Percentiles rank a stretch among this genome's conserved stretches.
phyloP scores from a whole-genome alignment of 192 early-diverging fungal species.

The Coemansia sp. region DNA sequence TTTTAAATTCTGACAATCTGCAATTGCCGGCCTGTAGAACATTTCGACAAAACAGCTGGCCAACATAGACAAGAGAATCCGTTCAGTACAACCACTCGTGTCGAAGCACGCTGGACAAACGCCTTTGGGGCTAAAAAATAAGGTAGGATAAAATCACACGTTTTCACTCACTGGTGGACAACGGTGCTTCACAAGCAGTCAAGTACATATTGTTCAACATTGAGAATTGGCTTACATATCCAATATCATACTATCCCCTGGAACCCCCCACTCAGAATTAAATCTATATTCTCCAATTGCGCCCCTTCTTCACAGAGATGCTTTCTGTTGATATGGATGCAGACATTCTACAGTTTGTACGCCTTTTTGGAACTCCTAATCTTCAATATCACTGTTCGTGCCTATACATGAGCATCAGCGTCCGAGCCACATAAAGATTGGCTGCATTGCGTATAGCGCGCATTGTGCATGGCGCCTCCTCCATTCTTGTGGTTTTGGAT shows the following conservation, averaged over 20 bases:
- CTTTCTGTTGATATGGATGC: not conserved
- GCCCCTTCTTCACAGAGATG: not conserved
- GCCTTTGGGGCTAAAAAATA: not conserved
- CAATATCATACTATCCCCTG: too few species aligned
- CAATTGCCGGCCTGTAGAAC: not conserved
- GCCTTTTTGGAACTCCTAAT: not conserved
- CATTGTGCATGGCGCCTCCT: not conserved
- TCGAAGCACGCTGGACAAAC: not conserved
- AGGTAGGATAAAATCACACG: not conserved
- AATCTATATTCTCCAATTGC: not conserved
- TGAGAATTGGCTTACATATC: too few species aligned
- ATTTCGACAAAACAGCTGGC: not conserved
- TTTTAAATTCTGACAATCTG: not conserved
- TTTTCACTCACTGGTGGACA: not conserved
- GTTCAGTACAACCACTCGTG: not conserved
- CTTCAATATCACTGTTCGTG: not conserved
- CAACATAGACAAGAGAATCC: not conserved
- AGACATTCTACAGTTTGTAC: not conserved
- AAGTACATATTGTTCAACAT: too few species aligned
- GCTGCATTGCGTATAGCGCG: not conserved
- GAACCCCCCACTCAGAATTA: not conserved
- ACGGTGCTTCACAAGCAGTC: too few species aligned
- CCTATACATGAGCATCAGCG: not conserved
- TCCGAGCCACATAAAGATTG: slow-evolving; percentile 4
- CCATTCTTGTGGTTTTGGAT: not conserved